phyloP scores from a whole-genome alignment of 345 rosid species.

The Eucalyptus regnans region DNA sequence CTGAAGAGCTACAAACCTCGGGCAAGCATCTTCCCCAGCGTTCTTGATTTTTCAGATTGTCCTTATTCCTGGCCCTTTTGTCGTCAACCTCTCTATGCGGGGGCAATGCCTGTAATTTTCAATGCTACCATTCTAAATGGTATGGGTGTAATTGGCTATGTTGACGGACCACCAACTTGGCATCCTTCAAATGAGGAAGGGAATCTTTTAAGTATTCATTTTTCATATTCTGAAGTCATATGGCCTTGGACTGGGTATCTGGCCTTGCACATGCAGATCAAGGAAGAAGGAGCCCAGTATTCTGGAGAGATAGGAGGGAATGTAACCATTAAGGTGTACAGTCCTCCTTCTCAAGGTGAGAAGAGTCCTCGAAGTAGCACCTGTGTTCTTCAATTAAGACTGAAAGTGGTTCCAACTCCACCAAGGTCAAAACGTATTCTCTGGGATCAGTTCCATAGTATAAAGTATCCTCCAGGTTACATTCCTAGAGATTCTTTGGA shows the following conservation, averaged over 20 bases:
- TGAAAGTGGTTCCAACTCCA: constrained; percentile 85
- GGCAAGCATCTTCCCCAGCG: constrained; percentile 88
- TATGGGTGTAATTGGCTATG: constrained; percentile 88
- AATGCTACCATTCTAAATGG: constrained; percentile 91
- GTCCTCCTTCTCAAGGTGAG: constrained; percentile 79
- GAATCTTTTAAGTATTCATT: constrained; percentile 73
- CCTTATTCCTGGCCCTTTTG: constrained; percentile 99
- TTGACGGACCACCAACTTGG: constrained; percentile 84
- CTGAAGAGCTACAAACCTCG: constrained; percentile 82
- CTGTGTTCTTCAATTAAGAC: constrained; percentile 70
- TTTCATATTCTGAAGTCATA: constrained; percentile 69
- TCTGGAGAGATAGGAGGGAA: constrained; percentile 83
- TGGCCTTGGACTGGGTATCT: constrained; percentile 99
- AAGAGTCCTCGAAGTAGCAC: constrained; percentile 45
- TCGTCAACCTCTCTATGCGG: constrained; percentile 90
- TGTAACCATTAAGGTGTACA: constrained; percentile 51
- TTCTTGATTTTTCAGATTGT: constrained; percentile 80
- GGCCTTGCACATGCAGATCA: constrained; percentile 95
- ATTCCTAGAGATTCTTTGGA: constrained; percentile 98
- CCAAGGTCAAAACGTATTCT: constrained; percentile 76
- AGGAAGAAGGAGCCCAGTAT: constrained; percentile 90
- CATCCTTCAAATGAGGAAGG: constrained; percentile 84
- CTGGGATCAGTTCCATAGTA: constrained; percentile 98
- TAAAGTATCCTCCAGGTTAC: constrained; percentile 97
- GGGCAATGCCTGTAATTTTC: constrained; percentile 93